Conservation (phyloP, 805 yeast species). For the Metschnikowia santaceciliae region DNA sequence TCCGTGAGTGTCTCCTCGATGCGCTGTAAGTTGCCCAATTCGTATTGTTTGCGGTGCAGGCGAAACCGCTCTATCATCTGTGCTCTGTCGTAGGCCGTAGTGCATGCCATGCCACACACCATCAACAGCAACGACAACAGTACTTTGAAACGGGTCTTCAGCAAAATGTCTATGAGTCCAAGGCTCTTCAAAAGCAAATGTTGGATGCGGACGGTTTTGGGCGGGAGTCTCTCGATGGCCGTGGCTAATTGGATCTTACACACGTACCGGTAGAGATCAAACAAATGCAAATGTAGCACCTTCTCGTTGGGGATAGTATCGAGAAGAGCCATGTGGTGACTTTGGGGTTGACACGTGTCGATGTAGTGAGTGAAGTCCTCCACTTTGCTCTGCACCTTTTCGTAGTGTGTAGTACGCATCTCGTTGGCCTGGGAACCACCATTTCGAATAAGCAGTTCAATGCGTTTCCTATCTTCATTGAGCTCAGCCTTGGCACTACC, state of each 20-base stretch:
- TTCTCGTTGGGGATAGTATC: slow-evolving; percentile 7
- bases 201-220: slow-evolving; percentile 12
- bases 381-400: slow-evolving; percentile 1
- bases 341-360: slow-evolving; percentile 10
- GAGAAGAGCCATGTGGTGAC: slow-evolving; percentile 11
- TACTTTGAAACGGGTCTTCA: slow-evolving; percentile 12
- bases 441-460: neutral
- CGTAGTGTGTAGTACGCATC: slow-evolving; percentile 10
- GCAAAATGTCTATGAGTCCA: slow-evolving; percentile 10
- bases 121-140: slow-evolving; percentile 19
- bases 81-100: slow-evolving; percentile 21
- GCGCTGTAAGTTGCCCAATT: slow-evolving; percentile 17
- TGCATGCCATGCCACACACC: slow-evolving; percentile 31
- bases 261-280: slow-evolving; percentile 14
- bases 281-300: slow-evolving; percentile 12
- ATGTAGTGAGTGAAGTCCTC: slow-evolving; percentile 5
- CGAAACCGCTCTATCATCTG: slow-evolving; percentile 19
- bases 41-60: slow-evolving; percentile 21
- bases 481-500: slow-evolving; percentile 13
- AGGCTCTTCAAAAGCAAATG: slow-evolving; percentile 12
- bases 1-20: slow-evolving; percentile 17
- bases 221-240: slow-evolving; percentile 11
- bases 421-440: neutral
- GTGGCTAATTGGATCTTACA: slow-evolving; percentile 15
- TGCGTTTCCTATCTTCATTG: slow-evolving; percentile 4